Evolutionary conservation across 2,329 filamentous ascomycete species (phyloP).

Genomic region (Pestalotiopsis sp.): DNA sequence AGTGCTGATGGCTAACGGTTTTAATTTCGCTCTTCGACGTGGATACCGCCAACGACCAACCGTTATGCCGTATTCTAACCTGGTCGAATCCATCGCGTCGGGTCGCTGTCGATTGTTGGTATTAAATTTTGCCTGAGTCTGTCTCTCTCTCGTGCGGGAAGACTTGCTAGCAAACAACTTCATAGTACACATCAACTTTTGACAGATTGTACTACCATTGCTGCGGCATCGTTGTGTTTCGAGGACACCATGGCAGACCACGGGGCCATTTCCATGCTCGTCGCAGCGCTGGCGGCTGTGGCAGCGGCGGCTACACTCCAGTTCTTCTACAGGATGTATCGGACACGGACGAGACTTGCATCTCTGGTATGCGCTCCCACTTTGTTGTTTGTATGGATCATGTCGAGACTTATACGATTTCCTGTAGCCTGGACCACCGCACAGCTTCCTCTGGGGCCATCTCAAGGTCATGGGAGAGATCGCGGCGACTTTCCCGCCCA

Average conservation of each 20-base stretch:
- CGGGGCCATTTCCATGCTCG: neutral
- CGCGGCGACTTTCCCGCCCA: constrained; percentile 20
- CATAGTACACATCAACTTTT: no score
- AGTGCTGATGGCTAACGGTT: no score
- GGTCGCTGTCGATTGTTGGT: no score
- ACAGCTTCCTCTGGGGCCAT: constrained; percentile 19
- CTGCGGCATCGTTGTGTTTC: neutral
- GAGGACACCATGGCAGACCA: neutral
- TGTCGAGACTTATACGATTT: neutral
- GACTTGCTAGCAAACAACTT: no score
- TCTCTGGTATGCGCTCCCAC: constrained; percentile 3
- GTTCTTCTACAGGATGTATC: constrained; percentile 16
- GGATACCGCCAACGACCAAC: no score
- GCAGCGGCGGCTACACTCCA: constrained; percentile 6
- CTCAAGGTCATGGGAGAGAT: constrained; percentile 19
- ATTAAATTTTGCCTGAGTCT: no score
- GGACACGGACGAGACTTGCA: constrained; percentile 11
- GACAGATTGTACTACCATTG: no score
- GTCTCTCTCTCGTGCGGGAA: no score
- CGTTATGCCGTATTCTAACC: no score
- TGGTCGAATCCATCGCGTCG: no score
- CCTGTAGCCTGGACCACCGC: constrained; percentile 17
- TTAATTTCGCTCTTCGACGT: no score
- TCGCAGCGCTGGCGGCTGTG: constrained; percentile 1
- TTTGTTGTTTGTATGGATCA: neutral